Base-by-base conservation (phyloP, 306 rosid species). In the Glycine soja region DNA sequence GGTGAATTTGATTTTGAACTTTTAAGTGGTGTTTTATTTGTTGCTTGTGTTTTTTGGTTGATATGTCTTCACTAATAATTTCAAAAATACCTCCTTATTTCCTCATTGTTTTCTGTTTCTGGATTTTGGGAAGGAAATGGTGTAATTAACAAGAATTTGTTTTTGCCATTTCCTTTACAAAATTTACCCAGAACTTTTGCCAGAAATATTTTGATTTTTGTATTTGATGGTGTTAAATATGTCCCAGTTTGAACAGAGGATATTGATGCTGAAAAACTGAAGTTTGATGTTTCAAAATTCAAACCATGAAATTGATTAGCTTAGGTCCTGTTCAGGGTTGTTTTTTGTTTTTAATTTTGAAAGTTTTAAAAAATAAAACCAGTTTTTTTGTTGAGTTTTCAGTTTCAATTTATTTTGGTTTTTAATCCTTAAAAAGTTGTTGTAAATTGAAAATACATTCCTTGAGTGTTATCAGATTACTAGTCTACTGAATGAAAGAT, bases 251-350 rank as follows among this genome's bases (percentile, higher is more conserved):
- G 46, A 66, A 66, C 36, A 8, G 72, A 43, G 52, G 36, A 67
- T 42, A 15, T 38, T 14, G 32, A 14, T 15, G n/a, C 52, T 42
- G 1, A 38, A n/a, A 42, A 13, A 43, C 52, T 67, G 52, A 42
- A 67, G 36, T 67, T 67, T 43, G 34, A 42, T 42, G 14, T 42
- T n/a, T 67, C 18, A 34, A 63, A 63, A 11, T 30, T 63, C 72
- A 43, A 42, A 15, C 52, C 7, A 4, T 42, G 34, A 5, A 67
- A 67, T 34, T 12, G 42, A 42, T 8, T 67, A 8, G 10, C 8
- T 13, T 14, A 14, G 13, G n/a, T n/a, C n/a, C n/a, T n/a, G n/a
- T n/a, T n/a, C n/a, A n/a, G n/a, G n/a, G n/a, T n/a, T n/a, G n/a
- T n/a, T n/a, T n/a, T n/a, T n/a, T n/a, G n/a, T n/a, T n/a, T n/a